Conservation (phyloP, 2,329 filamentous ascomycete species). For the Aureobasidium sp. region DNA sequence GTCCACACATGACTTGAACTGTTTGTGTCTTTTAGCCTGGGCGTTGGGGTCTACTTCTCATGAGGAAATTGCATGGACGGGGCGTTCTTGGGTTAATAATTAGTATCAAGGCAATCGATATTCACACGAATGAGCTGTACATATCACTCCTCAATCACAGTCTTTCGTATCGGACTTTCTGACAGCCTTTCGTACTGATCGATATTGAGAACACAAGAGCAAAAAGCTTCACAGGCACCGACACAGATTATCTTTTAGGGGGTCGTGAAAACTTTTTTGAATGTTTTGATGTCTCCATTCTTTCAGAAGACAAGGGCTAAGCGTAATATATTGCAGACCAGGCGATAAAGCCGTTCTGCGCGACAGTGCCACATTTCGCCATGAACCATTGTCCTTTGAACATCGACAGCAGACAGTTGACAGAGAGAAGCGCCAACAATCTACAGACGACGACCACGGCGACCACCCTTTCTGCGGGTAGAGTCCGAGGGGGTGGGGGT, state of each 20-base stretch:
- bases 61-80: neutral
- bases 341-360: conserved; percentile 33
- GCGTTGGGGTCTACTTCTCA: conserved; percentile 18
- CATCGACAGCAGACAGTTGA: conserved; percentile 5
- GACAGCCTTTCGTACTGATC: neutral
- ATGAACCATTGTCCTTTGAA: conserved; percentile 15
- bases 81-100: neutral
- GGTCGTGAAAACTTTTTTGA: conserved; percentile 12
- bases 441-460: conserved; percentile 99
- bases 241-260: neutral
- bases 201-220: neutral
- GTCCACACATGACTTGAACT: neutral
- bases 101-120: neutral
- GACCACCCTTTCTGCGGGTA: conserved; percentile 99
- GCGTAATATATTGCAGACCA: conserved; percentile 29
- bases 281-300: conserved; percentile 3
- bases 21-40: conserved; percentile 5
- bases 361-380: conserved; percentile 32
- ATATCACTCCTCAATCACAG: neutral
- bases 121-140: neutral
- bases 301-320: conserved; percentile 13
- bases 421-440: conserved; percentile 19
- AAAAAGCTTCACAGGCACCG: neutral
- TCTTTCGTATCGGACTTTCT: neutral
- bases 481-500: conserved; percentile 98